Percentiles rank a stretch among this genome's conserved stretches.
Evolutionary conservation across 1,139 yeast species (phyloP).

Genomic region (Barnettozyma hawaiiensis): DNA sequence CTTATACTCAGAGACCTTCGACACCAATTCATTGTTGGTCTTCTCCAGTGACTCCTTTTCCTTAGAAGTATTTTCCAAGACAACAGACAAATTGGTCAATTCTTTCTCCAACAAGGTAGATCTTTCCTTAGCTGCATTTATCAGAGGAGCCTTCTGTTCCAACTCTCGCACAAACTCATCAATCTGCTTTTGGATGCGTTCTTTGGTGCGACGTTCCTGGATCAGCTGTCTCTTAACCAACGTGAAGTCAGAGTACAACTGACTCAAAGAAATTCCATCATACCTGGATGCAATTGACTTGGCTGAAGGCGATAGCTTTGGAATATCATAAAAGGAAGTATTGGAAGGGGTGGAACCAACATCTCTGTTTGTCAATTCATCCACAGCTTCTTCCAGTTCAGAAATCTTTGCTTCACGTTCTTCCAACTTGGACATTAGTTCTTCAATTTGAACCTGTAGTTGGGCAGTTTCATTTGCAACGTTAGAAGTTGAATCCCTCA

Average conservation of each 20-base stretch:
- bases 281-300: slow-evolving; percentile 41
- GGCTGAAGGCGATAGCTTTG: slow-evolving; percentile 38
- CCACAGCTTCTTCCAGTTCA: slow-evolving; percentile 41
- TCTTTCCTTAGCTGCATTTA: slow-evolving; percentile 60
- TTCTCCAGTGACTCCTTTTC: slow-evolving; percentile 35
- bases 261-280: slow-evolving; percentile 58
- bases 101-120: slow-evolving; percentile 44
- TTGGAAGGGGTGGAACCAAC: slow-evolving; percentile 10
- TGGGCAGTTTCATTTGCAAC: slow-evolving; percentile 31
- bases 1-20: slow-evolving; percentile 33
- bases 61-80: slow-evolving; percentile 41
- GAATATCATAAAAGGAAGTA: slow-evolving; percentile 11
- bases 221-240: slow-evolving; percentile 61
- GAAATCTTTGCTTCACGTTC: slow-evolving; percentile 31
- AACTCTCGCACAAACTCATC: slow-evolving; percentile 69
- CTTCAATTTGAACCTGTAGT: slow-evolving; percentile 33
- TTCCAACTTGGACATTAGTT: slow-evolving; percentile 24
- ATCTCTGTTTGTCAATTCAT: slow-evolving; percentile 28
- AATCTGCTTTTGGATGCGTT: slow-evolving; percentile 62
- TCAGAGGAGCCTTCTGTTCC: slow-evolving; percentile 73
- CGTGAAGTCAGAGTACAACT: slow-evolving; percentile 63
- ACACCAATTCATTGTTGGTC: slow-evolving; percentile 21
- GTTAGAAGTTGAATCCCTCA: slow-evolving; percentile 38
- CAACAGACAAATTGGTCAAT: slow-evolving; percentile 44
- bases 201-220: slow-evolving; percentile 68